A percentile compares a stretch with the other conserved stretches of the same genome.
Conservation (phyloP, 2,329 filamentous ascomycete species). For the Phialophora verrucosa region DNA sequence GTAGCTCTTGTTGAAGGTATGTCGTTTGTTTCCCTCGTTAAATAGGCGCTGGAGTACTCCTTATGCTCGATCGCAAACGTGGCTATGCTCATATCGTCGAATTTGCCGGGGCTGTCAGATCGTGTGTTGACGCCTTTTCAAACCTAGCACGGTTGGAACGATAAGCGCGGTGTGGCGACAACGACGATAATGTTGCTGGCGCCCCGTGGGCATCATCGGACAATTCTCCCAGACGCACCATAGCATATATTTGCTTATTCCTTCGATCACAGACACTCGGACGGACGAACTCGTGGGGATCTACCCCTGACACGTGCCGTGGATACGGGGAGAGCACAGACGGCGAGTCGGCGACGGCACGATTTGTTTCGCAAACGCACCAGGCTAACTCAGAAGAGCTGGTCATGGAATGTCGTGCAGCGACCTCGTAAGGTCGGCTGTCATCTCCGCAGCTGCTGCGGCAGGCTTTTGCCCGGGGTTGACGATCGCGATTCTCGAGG, state of each 20-base stretch:
- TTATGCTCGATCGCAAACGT: background rate
- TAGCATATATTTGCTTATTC: background rate
- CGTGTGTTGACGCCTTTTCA: background rate
- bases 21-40: background rate
- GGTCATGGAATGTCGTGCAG: background rate
- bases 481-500: conserved; percentile 5
- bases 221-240: background rate
- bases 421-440: conserved; percentile 1
- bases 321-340: background rate
- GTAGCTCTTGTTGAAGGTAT: background rate
- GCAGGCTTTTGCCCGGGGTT: conserved; percentile 4
- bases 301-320: background rate
- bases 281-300: background rate
- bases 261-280: background rate
- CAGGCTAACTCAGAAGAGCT: conserved; percentile 2
- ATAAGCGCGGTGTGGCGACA: background rate
- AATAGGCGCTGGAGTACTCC: background rate
- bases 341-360: background rate
- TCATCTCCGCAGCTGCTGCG: conserved; percentile 19
- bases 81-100: background rate
- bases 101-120: background rate
- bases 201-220: background rate
- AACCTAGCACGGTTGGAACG: background rate
- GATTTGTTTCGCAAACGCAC: background rate
- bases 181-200: background rate